Evolutionary conservation across 139 green algal genomes (phyloP).

Genomic region (Coccomyxa sp.): DNA sequence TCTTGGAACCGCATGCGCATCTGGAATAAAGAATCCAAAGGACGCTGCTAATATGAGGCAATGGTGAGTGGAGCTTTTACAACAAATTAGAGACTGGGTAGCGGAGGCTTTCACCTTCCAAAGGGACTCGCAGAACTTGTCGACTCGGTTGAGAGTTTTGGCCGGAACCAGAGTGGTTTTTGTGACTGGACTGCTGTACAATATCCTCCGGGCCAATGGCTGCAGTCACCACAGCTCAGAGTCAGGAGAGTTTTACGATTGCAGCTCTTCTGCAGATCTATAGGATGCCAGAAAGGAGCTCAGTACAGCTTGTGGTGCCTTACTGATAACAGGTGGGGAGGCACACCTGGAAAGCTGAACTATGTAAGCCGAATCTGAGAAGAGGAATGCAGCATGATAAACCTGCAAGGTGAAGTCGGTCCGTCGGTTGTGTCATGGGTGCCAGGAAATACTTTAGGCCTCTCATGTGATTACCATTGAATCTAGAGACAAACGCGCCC

Average conservation of each 20-base stretch:
- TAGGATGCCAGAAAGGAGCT: no score
- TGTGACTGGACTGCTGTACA: neutral
- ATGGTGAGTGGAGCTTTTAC: neutral
- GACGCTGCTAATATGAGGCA: neutral
- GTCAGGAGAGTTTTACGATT: no score
- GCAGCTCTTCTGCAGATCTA: no score
- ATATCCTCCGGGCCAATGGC: neutral
- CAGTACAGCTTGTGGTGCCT: no score
- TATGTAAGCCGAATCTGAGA: neutral
- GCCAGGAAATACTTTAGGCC: no score
- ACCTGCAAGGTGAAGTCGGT: neutral
- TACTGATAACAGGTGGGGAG: no score
- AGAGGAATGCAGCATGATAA: neutral
- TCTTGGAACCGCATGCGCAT: neutral
- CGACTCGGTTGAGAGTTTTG: neutral
- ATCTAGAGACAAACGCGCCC: no score
- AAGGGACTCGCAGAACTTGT: constrained; percentile 16
- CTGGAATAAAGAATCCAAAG: neutral
- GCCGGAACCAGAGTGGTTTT: neutral
- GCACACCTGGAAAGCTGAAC: neutral
- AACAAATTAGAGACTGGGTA: neutral
- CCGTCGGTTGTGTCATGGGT: no score
- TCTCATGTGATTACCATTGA: no score
- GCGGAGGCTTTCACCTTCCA: constrained; percentile 18
- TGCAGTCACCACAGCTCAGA: neutral